Percentiles rank a stretch among this genome's conserved stretches.
phyloP scores from a whole-genome alignment of 2,329 filamentous ascomycete species.

The Metarhizium rileyi region DNA sequence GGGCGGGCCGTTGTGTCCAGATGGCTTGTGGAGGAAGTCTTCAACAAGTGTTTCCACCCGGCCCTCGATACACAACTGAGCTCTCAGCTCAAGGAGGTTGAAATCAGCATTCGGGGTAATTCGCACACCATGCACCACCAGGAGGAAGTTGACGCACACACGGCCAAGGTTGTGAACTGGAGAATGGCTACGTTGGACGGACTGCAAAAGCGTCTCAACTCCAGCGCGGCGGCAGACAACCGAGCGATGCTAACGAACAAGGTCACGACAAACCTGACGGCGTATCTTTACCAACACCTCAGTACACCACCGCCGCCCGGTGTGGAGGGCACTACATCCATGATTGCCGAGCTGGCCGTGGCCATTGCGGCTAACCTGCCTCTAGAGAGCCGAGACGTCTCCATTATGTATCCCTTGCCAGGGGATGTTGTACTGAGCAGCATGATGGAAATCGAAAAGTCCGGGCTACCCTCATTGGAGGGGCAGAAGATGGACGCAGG shows the following conservation, averaged over 20 bases:
- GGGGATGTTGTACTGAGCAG: slow-evolving; percentile 59
- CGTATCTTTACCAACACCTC: slow-evolving; percentile 62
- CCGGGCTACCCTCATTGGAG: slow-evolving; percentile 52
- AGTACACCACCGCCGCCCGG: slow-evolving; percentile 68
- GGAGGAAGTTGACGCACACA: slow-evolving; percentile 83
- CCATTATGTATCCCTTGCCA: slow-evolving; percentile 75
- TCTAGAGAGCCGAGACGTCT: slow-evolving; percentile 82
- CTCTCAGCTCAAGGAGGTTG: slow-evolving; percentile 71
- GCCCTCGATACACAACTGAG: slow-evolving; percentile 70
- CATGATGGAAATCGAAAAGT: slow-evolving; percentile 82
- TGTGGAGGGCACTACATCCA: slow-evolving; percentile 77
- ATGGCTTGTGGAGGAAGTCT: slow-evolving; percentile 86
- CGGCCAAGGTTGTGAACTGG: slow-evolving; percentile 84
- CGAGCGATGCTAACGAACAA: slow-evolving; percentile 59
- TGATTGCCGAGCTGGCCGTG: slow-evolving; percentile 87
- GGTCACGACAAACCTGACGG: slow-evolving; percentile 58
- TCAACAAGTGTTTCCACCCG: slow-evolving; percentile 88
- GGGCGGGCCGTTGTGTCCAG: slow-evolving; percentile 80
- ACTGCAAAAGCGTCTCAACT: slow-evolving; percentile 60
- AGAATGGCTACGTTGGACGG: slow-evolving; percentile 88
- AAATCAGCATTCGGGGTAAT: slow-evolving; percentile 74
- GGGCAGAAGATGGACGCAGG: slow-evolving; percentile 26
- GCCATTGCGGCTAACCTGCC: slow-evolving; percentile 80
- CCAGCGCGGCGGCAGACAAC: slow-evolving; percentile 55
- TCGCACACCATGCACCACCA: slow-evolving; percentile 64